Percentiles rank a stretch among this genome's conserved stretches.
Conservation (phyloP, 495 filamentous ascomycete species). For the Penicillium ochrochloron region DNA sequence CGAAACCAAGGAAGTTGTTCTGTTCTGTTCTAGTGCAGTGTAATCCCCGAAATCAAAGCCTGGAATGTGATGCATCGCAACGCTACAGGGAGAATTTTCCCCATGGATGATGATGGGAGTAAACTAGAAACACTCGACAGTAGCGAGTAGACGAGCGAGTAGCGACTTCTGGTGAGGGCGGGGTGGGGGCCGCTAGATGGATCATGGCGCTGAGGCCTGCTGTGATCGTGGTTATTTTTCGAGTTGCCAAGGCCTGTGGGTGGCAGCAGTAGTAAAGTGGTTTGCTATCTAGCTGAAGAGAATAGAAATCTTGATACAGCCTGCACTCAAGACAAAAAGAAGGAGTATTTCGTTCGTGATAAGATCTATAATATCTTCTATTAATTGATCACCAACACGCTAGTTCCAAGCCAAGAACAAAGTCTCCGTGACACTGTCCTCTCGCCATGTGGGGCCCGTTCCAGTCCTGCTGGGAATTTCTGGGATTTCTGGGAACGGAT, state of each 20-base stretch:
- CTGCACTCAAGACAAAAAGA: background rate
- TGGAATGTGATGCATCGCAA: slow-evolving; percentile 22
- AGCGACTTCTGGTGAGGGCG: slow-evolving; percentile 8
- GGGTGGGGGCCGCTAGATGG: slow-evolving; percentile 3
- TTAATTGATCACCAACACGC: background rate
- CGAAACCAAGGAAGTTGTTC: background rate
- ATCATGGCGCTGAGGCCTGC: background rate
- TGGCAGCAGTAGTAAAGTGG: background rate
- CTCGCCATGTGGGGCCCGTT: slow-evolving; percentile 23
- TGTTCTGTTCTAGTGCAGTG: too few species aligned
- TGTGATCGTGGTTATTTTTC: slow-evolving; percentile 1
- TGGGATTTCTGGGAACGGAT: background rate
- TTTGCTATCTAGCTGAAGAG: too few species aligned
- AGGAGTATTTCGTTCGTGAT: too few species aligned
- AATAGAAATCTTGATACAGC: too few species aligned
- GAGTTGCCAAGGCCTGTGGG: background rate
- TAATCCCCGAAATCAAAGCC: background rate
- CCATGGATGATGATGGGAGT: background rate
- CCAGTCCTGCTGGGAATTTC: slow-evolving; percentile 8
- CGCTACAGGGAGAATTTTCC: background rate
- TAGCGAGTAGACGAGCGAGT: background rate
- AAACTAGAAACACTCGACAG: background rate
- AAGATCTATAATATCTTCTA: too few species aligned
- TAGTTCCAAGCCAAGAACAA: background rate
- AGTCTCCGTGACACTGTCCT: background rate